A percentile compares a stretch with the other conserved stretches of the same genome.
These are phyloP conservation scores for Macrolepiota dolichaula DNA, from an alignment of 768 basidiomycete genomes.

Conservation along the genomic window DNA sequence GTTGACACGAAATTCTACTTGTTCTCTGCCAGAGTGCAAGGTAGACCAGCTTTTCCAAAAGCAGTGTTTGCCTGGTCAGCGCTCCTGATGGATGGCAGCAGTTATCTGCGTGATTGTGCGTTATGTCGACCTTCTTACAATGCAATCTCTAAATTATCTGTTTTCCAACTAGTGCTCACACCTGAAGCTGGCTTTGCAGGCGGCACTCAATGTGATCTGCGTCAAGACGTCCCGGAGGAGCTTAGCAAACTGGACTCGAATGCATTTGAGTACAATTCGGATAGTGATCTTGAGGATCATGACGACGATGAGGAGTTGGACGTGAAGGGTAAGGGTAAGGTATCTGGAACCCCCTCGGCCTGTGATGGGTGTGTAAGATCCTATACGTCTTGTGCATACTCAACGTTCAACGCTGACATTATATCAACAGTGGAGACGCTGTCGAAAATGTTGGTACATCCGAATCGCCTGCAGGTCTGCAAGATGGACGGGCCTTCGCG, in stretches of 20 bases:
- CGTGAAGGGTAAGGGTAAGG: background rate
- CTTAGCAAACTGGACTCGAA: background rate
- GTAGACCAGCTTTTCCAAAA: background rate
- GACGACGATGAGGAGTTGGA: background rate
- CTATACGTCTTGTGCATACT: background rate
- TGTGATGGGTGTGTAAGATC: background rate
- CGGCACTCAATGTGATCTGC: background rate
- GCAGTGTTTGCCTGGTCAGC: constrained; percentile 2
- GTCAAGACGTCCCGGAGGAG: background rate
- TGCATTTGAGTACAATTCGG: constrained; percentile 8
- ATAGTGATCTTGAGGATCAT: constrained; percentile 12
- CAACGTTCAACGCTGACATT: background rate
- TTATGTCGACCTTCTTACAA: background rate
- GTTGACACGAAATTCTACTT: constrained; percentile 13
- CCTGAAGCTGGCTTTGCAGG: background rate
- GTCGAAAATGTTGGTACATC: background rate
- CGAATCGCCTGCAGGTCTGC: background rate
- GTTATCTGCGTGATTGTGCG: constrained; percentile 6
- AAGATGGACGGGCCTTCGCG: background rate
- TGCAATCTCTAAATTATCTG: background rate
- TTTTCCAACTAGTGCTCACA: background rate
- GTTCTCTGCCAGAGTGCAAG: constrained; percentile 2
- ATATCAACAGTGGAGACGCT: background rate
- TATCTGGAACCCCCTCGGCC: background rate
- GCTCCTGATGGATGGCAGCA: constrained; percentile 1